Evolutionary conservation across 2,329 filamentous ascomycete genomes (phyloP).

Genomic region (Periconia macrospinosa): DNA sequence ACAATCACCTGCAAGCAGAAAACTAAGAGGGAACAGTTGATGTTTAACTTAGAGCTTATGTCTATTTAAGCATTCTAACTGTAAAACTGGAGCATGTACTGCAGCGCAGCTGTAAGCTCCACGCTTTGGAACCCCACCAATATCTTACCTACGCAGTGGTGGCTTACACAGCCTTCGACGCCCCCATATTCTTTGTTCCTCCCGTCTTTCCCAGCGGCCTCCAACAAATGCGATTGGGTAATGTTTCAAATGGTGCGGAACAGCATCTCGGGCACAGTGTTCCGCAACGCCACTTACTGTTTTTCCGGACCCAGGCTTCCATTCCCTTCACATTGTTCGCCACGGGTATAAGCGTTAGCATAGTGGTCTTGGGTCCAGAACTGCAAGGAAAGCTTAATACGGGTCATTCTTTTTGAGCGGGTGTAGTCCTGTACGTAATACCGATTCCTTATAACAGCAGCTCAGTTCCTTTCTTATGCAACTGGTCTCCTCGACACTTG

Average conservation of each 20-base stretch:
- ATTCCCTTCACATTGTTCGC: no score
- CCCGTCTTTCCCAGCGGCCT: background rate
- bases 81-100: no score
- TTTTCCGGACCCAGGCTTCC: background rate
- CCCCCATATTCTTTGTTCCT: background rate
- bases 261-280: no score
- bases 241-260: no score
- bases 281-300: no score
- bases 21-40: no score
- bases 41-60: no score
- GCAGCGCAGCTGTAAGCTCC: no score
- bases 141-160: background rate
- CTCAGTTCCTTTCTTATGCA: no score
- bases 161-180: background rate
- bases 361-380: background rate
- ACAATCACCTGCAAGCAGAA: background rate
- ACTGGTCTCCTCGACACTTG: no score
- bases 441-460: background rate
- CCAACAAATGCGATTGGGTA: no score
- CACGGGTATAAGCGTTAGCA: background rate
- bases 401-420: background rate
- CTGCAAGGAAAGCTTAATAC: background rate
- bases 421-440: background rate
- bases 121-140: background rate
- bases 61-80: no score